These are phyloP conservation scores for Chlamydomonas applanata DNA, from an alignment of 139 green algal genomes.

Conservation along the genomic window DNA sequence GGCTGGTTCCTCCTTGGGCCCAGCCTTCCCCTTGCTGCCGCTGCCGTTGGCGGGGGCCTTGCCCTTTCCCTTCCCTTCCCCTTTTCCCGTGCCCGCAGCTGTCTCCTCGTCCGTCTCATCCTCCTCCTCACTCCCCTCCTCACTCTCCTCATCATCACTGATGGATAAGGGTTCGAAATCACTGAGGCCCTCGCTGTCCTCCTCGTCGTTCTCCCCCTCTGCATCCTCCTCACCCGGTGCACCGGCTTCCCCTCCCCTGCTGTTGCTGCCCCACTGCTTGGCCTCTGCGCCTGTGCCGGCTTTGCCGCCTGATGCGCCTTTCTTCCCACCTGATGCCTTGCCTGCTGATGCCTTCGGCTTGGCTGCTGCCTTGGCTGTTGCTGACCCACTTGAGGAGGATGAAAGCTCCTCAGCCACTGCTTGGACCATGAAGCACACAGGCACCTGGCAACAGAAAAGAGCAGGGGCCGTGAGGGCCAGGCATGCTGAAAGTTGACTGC, in stretches of 20 bases:
- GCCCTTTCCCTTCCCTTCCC: neutral
- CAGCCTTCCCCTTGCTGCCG: neutral
- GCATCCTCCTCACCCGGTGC: neutral
- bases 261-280: neutral
- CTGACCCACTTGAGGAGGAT: neutral
- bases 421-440: constrained; percentile 14
- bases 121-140: no score
- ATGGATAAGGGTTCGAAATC: neutral
- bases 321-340: neutral
- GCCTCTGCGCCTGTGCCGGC: neutral
- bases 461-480: no score
- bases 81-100: neutral
- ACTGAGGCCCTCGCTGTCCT: neutral
- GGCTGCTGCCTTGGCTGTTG: neutral
- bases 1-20: no score
- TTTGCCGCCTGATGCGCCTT: neutral
- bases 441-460: no score
- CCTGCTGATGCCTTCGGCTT: neutral
- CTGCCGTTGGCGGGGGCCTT: neutral
- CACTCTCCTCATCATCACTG: neutral
- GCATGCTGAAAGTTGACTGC: no score
- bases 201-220: neutral
- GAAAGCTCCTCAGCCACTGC: neutral
- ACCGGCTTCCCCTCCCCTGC: neutral
- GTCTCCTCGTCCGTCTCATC: neutral